Conservation (phyloP, 345 rosid genomes). For the Brassica juncea region DNA sequence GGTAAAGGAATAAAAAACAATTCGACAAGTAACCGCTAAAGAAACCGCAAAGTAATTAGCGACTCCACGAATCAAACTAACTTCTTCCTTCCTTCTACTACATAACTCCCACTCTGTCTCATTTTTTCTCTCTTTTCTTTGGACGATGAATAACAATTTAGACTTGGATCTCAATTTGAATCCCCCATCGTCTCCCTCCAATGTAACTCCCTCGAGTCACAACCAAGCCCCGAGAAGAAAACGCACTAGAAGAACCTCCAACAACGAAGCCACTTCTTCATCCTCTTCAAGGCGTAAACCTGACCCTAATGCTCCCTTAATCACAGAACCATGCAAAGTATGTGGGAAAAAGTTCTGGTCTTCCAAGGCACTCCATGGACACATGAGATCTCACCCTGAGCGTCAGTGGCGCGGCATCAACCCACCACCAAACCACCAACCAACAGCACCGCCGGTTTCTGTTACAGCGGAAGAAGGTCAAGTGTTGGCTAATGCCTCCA, state of each 20-base stretch:
- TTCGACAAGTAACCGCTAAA: slow-evolving; percentile 29
- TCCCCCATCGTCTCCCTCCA: slow-evolving; percentile 20
- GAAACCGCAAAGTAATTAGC: slow-evolving; percentile 15
- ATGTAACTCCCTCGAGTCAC: slow-evolving; percentile 15
- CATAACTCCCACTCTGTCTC: slow-evolving; percentile 25
- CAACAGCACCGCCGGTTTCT: slow-evolving; percentile 7
- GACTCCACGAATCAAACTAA: slow-evolving; percentile 22
- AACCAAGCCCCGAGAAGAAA: slow-evolving; percentile 47
- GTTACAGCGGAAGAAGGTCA: slow-evolving; percentile 51
- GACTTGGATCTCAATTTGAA: slow-evolving; percentile 31
- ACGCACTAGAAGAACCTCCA: slow-evolving; percentile 42
- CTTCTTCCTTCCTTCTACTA: slow-evolving; percentile 30
- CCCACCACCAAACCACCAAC: slow-evolving; percentile 49
- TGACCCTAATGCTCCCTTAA: slow-evolving; percentile 60
- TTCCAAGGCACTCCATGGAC: slow-evolving; percentile 82
- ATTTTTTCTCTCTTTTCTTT: slow-evolving; percentile 28
- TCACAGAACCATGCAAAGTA: slow-evolving; percentile 67
- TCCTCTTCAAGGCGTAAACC: slow-evolving; percentile 39
- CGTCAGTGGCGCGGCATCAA: slow-evolving; percentile 73
- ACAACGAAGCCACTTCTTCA: slow-evolving; percentile 15
- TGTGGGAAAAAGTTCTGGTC: slow-evolving; percentile 84
- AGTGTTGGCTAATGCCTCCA: slow-evolving; percentile 47
- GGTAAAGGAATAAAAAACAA: slow-evolving; percentile 1
- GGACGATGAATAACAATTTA: slow-evolving; percentile 27
- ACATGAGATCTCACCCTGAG: slow-evolving; percentile 93